Evolutionary conservation across 2,329 filamentous ascomycete species (phyloP).

Genomic region (Ascochyta pisi): DNA sequence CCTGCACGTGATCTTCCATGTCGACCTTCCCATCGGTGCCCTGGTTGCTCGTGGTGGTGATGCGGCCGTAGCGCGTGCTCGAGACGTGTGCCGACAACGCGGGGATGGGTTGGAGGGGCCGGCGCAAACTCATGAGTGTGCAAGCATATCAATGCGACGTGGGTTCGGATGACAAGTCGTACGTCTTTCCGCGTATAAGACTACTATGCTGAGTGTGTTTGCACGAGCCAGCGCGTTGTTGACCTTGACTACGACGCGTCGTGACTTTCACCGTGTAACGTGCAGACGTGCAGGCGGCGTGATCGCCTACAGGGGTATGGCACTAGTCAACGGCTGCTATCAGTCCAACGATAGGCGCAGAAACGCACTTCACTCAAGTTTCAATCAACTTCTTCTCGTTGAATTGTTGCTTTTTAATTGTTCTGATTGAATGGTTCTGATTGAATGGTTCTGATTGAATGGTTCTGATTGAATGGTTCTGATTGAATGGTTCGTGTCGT

Average conservation of each 20-base stretch:
- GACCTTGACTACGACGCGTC: conserved; percentile 31
- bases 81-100: conserved; percentile 37
- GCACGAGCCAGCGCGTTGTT: conserved; percentile 23
- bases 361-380: background rate
- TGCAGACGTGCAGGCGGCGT: conserved; percentile 12
- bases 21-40: conserved; percentile 27
- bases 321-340: background rate
- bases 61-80: conserved; percentile 34
- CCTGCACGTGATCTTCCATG: conserved; percentile 35
- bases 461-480: too few species aligned
- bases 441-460: too few species aligned
- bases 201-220: conserved; percentile 6
- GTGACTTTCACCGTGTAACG: conserved; percentile 28
- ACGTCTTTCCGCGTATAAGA: conserved; percentile 10
- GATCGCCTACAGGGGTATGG: conserved; percentile 25
- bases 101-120: conserved; percentile 42
- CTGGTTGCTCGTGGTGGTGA: conserved; percentile 14
- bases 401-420: too few species aligned
- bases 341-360: background rate
- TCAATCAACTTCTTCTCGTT: too few species aligned
- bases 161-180: background rate
- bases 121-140: conserved; percentile 44
- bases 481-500: background rate
- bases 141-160: conserved; percentile 25
- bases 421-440: background rate